These are phyloP conservation scores for Mortierella sp. DNA, from an alignment of 371 early-diverging fungal genomes.

Conservation along the genomic window DNA sequence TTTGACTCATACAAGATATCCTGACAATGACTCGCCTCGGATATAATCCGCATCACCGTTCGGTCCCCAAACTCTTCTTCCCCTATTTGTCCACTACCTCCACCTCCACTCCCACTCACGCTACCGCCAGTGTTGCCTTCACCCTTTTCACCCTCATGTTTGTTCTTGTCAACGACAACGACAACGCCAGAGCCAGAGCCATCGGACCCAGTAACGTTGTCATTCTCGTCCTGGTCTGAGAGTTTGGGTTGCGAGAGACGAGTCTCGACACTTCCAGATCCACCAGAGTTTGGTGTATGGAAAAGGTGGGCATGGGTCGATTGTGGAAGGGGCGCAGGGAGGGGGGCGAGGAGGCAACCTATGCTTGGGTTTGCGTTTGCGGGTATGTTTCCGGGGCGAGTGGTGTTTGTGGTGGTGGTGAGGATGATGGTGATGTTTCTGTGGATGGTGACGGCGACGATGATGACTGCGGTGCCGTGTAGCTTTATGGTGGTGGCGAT, in stretches of 20 bases:
- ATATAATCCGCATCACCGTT: slow-evolving; percentile 40
- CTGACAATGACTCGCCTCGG: slow-evolving; percentile 50
- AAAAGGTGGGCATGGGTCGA: not conserved
- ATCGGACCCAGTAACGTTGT: too few relatives aligned
- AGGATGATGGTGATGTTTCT: not conserved
- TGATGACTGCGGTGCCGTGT: not conserved
- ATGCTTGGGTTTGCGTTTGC: not conserved
- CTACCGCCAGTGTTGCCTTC: not conserved
- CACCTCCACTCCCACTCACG: not conserved
- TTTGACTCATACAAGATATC: slow-evolving; percentile 52
- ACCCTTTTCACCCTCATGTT: not conserved
- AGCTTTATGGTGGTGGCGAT: not conserved
- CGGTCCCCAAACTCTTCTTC: slow-evolving; percentile 2
- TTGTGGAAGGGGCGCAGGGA: not conserved
- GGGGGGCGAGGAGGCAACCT: not conserved
- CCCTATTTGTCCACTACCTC: not conserved
- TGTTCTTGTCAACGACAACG: not conserved
- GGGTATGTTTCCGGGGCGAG: too few relatives aligned
- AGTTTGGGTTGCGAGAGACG: not conserved
- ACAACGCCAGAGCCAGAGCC: not conserved
- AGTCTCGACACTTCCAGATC: not conserved
- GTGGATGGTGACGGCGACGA: not conserved
- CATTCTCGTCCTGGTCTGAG: not conserved
- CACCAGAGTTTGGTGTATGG: not conserved
- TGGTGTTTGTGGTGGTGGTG: not conserved